phyloP scores from a whole-genome alignment of 2,329 filamentous ascomycete genomes.

The Daldinia sp. region DNA sequence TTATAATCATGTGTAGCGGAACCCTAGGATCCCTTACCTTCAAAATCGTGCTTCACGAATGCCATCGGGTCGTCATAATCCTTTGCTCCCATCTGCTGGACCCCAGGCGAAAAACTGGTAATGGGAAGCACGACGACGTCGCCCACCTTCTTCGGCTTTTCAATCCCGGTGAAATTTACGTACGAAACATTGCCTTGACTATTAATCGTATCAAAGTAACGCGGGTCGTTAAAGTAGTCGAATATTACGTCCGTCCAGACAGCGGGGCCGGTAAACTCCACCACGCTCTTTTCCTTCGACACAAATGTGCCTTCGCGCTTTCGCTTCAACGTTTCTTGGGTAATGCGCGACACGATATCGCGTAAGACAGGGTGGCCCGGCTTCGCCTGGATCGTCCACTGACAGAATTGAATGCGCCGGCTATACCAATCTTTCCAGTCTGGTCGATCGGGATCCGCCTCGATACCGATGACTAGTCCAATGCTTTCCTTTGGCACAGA shows the following conservation, averaged over 20 bases:
- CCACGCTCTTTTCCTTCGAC: constrained; percentile 74
- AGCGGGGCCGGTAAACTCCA: constrained; percentile 94
- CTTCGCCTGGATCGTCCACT: constrained; percentile 98
- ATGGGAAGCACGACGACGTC: constrained; percentile 95
- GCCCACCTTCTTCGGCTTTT: constrained; percentile 82
- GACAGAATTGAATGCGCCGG: constrained; percentile 95
- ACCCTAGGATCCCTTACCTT: constrained; percentile 67
- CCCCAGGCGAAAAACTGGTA: constrained; percentile 95
- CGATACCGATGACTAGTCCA: constrained; percentile 91
- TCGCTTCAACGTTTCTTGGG: constrained; percentile 77
- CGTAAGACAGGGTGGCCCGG: constrained; percentile 91
- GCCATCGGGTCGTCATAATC: constrained; percentile 94
- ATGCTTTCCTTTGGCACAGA: constrained; percentile 79
- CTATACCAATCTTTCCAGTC: constrained; percentile 98
- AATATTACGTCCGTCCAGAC: constrained; percentile 95
- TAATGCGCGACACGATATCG: constrained; percentile 87
- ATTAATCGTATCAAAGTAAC: constrained; percentile 82
- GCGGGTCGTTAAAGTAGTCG: constrained; percentile 89
- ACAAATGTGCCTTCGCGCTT: constrained; percentile 65
- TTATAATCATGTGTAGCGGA: neutral
- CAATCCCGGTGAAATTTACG: constrained; percentile 89
- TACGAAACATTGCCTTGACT: constrained; percentile 81
- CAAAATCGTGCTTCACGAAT: constrained; percentile 96
- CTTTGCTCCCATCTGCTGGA: constrained; percentile 89
- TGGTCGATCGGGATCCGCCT: constrained; percentile 90